phyloP scores from a whole-genome alignment of 768 basidiomycete genomes.

The Nevesoporus exiguus region DNA sequence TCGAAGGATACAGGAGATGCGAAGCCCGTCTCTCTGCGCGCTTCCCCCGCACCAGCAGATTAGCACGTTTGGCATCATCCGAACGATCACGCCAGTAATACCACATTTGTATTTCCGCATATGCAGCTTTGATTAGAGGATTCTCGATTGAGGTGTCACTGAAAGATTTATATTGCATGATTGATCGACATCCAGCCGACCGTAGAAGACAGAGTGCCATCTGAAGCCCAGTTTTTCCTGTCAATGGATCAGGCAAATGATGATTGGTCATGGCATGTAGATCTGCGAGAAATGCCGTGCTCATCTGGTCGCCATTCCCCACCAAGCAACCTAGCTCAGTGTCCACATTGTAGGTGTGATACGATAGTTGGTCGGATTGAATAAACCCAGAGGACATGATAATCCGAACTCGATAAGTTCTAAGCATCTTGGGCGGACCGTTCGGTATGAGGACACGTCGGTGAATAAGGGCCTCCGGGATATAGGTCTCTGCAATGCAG shows the following conservation, averaged over 20 bases:
- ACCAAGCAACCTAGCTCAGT: neutral
- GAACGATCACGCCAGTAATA: too few species aligned
- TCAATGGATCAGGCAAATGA: neutral
- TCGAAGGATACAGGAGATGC: too few species aligned
- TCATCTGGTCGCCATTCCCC: neutral
- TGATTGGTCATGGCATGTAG: neutral
- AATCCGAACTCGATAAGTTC: neutral
- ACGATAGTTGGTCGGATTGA: neutral
- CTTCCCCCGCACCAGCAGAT: too few species aligned
- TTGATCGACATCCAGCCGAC: neutral
- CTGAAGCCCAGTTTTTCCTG: neutral
- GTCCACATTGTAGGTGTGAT: neutral
- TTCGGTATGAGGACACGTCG: neutral
- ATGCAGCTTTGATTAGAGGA: too few species aligned
- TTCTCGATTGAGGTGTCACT: too few species aligned
- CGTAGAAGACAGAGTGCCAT: neutral
- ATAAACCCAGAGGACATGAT: neutral
- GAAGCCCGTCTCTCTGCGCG: too few species aligned
- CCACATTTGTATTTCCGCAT: too few species aligned
- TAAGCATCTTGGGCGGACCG: neutral
- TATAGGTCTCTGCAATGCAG: too few species aligned
- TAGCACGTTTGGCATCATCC: too few species aligned
- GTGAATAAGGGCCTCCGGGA: neutral
- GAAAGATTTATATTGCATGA: neutral
- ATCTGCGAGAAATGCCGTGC: neutral